These are phyloP conservation scores for Dactylellina drechsleri DNA, from an alignment of 2,329 filamentous ascomycete genomes.

Conservation along the genomic window DNA sequence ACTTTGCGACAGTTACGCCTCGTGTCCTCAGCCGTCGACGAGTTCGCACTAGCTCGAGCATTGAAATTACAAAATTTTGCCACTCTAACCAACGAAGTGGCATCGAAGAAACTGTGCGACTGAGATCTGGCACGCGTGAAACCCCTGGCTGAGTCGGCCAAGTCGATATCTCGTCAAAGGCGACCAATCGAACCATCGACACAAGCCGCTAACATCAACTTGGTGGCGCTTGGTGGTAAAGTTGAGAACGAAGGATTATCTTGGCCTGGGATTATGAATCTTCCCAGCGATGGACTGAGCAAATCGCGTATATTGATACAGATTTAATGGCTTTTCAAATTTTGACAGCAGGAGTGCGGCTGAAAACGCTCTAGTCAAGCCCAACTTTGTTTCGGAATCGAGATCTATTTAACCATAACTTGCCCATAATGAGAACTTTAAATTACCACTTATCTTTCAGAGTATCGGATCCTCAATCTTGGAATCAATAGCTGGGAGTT, in stretches of 20 bases:
- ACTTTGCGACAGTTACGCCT: not conserved
- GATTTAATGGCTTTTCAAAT: too few species aligned
- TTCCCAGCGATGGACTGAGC: constrained; percentile 8
- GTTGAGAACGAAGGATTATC: constrained; percentile 32
- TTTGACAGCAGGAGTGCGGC: constrained; percentile 1
- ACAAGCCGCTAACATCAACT: not conserved
- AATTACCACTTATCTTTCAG: not conserved
- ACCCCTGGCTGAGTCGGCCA: constrained; percentile 1
- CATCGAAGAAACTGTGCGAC: constrained; percentile 18
- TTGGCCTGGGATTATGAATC: constrained; percentile 15
- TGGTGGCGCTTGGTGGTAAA: constrained; percentile 21
- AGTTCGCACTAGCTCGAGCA: not conserved
- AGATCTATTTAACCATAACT: too few species aligned
- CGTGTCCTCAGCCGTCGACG: constrained; percentile 1
- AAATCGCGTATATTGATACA: constrained; percentile 11
- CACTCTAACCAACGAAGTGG: constrained; percentile 26
- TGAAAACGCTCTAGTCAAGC: constrained; percentile 1
- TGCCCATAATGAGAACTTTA: too few species aligned
- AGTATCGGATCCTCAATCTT: not conserved
- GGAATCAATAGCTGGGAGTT: not conserved
- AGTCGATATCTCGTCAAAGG: constrained; percentile 12
- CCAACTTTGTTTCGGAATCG: not conserved
- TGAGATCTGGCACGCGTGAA: constrained; percentile 24
- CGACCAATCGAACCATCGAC: constrained; percentile 1
- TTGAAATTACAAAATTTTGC: constrained; percentile 20